These are phyloP conservation scores for Thalia dealbata DNA, from an alignment of 176 grass and related monocot genomes.

Conservation along the genomic window DNA sequence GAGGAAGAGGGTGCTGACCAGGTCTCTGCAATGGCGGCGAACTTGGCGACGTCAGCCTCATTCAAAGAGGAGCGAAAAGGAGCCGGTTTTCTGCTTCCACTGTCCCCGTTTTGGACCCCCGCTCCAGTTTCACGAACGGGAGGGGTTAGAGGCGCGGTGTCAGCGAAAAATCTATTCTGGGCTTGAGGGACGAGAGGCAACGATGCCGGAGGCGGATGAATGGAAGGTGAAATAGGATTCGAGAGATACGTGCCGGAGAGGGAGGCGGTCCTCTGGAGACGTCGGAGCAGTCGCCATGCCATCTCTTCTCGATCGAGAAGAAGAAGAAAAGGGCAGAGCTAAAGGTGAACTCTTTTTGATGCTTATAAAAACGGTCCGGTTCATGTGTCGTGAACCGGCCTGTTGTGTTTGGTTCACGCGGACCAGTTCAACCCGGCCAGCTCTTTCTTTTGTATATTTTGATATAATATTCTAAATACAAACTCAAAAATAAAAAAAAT, in stretches of 20 bases:
- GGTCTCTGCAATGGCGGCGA: constrained; percentile 68
- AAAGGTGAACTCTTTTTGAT: too few relatives aligned
- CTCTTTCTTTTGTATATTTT: too few relatives aligned
- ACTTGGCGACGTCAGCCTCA: constrained; percentile 63
- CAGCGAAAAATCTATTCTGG: constrained; percentile 19
- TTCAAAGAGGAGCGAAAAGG: constrained; percentile 43
- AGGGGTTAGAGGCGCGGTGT: constrained; percentile 15
- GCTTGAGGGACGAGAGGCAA: neutral
- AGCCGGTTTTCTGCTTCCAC: neutral
- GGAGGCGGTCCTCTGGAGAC: constrained; percentile 12
- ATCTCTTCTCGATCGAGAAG: neutral
- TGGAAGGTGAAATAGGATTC: neutral
- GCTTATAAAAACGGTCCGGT: too few relatives aligned
- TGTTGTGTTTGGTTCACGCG: too few relatives aligned
- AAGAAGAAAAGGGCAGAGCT: neutral
- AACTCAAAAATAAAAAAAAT: too few relatives aligned
- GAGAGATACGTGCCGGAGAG: neutral
- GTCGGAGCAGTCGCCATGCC: constrained; percentile 7
- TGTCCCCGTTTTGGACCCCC: neutral
- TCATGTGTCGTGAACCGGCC: too few relatives aligned
- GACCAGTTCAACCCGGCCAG: too few relatives aligned
- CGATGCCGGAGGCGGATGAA: neutral
- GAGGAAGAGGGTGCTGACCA: constrained; percentile 34
- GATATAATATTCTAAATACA: too few relatives aligned
- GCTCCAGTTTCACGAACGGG: neutral